A percentile compares a stretch with the other conserved stretches of the same genome.
phyloP scores from a whole-genome alignment of 805 yeast genomes.

The Pichia ethanolica region DNA sequence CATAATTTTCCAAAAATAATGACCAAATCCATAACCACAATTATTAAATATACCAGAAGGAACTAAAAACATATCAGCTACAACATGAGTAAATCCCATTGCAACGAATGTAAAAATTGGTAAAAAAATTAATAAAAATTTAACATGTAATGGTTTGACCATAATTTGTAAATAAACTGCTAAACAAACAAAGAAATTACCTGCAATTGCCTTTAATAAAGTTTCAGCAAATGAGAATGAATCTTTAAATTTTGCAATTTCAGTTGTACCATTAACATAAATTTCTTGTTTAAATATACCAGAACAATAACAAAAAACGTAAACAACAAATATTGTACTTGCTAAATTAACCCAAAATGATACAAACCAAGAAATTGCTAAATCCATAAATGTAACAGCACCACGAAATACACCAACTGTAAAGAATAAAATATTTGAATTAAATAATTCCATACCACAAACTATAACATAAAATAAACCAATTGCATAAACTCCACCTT shows the following conservation, averaged over 20 bases:
- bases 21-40: constrained; percentile 54
- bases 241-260: constrained; percentile 38
- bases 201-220: constrained; percentile 63
- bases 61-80: constrained; percentile 72
- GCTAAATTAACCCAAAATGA: constrained; percentile 64
- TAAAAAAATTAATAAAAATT: constrained; percentile 49
- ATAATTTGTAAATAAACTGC: constrained; percentile 72
- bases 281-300: constrained; percentile 36
- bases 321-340: constrained; percentile 58
- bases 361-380: constrained; percentile 56
- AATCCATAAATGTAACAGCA: constrained; percentile 59
- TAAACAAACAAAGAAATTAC: constrained; percentile 69
- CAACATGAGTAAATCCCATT: constrained; percentile 71
- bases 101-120: constrained; percentile 77
- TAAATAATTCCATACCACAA: constrained; percentile 70
- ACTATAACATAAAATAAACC: constrained; percentile 70
- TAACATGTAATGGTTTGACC: constrained; percentile 77
- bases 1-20: constrained; percentile 64
- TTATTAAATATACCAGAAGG: constrained; percentile 63
- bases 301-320: constrained; percentile 52
- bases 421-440: constrained; percentile 66
- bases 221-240: constrained; percentile 50
- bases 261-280: constrained; percentile 42
- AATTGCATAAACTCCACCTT: constrained; percentile 59
- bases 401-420: constrained; percentile 61